Evolutionary conservation across 2,329 filamentous ascomycete genomes (phyloP), one percentile per base, ranked within the genome.

Genomic region (Cordyceps militaris): DNA sequence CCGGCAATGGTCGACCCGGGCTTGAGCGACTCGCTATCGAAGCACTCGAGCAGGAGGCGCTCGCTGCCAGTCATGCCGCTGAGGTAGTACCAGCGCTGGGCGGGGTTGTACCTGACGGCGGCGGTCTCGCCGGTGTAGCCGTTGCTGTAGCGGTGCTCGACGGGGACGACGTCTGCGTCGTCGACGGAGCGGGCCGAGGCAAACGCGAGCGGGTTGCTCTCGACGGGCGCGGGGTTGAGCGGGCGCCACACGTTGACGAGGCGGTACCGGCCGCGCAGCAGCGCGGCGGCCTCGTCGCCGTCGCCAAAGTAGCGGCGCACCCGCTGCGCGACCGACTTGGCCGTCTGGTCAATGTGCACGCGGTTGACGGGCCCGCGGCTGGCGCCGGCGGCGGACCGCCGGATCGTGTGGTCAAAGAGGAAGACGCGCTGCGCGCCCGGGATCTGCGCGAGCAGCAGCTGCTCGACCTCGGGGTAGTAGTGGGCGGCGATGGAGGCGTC

Each of bases 201-300:
- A 34, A 90, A 84, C 0, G 84, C 86, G 1, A 91, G 76, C 1
- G 88, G 88, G 63, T 79, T 82, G 46, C 87, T 80, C 58, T 84
- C 82, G 7, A 89, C 79, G 2, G 86, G 82, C 36, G 76, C 74
- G 63, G 71, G 70, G 70, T 79, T 82, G 9, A 83, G 73, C 16
- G 85, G 85, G 0, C 88, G 80, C 91, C 91, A 96, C 49, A 96
- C 86, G 64, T 96, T 96, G 70, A 96, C 83, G 66, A 96, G 89
- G 60, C 91, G 82, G 71, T 90, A 91, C 2, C 91, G 84, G 3
- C 80, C 83, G 59, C 78, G 69, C 1, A 93, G 79, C 0, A 93
- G 75, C 57, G 72, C 66, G 4, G 86, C 84, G 0, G 89, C 88
- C 61, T 91, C 87, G 10, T 80, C 79, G 1, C 81, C 73, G 3